These are phyloP conservation scores for Epichloe aotearoae DNA, from an alignment of 2,329 filamentous ascomycete species.

Conservation along the genomic window DNA sequence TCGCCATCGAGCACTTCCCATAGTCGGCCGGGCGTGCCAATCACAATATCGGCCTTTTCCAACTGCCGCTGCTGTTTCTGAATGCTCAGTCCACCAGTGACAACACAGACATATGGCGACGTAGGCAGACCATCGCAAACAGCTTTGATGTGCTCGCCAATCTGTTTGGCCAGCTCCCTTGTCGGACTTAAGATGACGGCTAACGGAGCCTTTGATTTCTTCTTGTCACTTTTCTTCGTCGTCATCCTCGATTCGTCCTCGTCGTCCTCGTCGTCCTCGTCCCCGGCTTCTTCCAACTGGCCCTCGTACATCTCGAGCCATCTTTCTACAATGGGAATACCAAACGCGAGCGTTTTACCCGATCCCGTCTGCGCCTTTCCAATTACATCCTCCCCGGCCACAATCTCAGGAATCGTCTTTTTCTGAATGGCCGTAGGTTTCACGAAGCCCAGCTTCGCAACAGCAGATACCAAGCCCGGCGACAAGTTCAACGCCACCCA, in stretches of 20 bases:
- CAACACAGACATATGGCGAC: conserved; percentile 63
- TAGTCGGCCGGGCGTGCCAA: conserved; percentile 80
- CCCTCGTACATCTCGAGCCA: conserved; percentile 46
- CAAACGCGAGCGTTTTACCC: conserved; percentile 91
- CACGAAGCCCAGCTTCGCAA: conserved; percentile 68
- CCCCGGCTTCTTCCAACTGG: conserved; percentile 17
- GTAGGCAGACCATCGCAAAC: conserved; percentile 51
- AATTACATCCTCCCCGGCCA: conserved; percentile 75
- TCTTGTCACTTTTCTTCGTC: conserved; percentile 2
- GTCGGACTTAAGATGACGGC: conserved; percentile 84
- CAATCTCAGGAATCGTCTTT: conserved; percentile 66
- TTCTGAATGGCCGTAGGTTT: conserved; percentile 74
- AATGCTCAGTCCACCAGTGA: conserved; percentile 87
- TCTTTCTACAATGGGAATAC: conserved; percentile 79
- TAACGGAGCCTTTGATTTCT: conserved; percentile 37
- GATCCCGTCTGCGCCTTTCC: conserved; percentile 95
- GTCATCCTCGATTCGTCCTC: background rate
- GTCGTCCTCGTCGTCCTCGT: background rate
- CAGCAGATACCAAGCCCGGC: conserved; percentile 52
- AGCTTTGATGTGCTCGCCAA: conserved; percentile 67
- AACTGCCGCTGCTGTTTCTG: conserved; percentile 86
- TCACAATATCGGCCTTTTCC: conserved; percentile 75
- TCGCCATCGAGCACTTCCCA: conserved; percentile 87
- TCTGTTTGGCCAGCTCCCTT: conserved; percentile 83
- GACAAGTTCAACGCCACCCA: conserved; percentile 70